Conservation (phyloP, 768 basidiomycete species). For the Leccinum uliginosum region DNA sequence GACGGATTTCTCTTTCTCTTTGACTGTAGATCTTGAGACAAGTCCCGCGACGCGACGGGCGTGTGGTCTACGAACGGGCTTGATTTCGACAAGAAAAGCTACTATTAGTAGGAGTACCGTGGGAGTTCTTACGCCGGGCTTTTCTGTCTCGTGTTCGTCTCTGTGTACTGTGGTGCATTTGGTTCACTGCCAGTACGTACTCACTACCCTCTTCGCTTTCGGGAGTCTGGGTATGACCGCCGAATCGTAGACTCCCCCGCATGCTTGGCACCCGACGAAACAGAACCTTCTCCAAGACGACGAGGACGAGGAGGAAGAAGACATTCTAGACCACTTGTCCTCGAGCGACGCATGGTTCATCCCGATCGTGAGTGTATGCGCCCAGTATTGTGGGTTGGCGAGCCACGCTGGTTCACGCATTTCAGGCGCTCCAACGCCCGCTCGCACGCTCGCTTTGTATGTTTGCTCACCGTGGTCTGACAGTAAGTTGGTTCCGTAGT, state of each 20-base stretch:
- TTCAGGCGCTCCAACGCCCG: background rate
- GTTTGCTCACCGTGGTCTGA: background rate
- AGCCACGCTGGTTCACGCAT: too few relatives aligned
- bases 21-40: too few relatives aligned
- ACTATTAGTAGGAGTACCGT: too few relatives aligned
- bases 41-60: too few relatives aligned
- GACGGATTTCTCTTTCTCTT: too few relatives aligned
- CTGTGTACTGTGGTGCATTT: constrained; percentile 68
- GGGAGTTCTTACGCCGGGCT: constrained; percentile 71
- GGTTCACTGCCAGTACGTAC: constrained; percentile 61
- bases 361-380: constrained; percentile 53
- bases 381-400: background rate
- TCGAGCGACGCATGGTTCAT: constrained; percentile 71
- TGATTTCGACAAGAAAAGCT: too few relatives aligned
- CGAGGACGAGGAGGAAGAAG: constrained; percentile 50
- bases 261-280: background rate
- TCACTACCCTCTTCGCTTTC: background rate
- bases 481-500: constrained; percentile 70
- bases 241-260: constrained; percentile 7
- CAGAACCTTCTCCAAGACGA: constrained; percentile 34
- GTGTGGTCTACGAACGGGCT: too few relatives aligned
- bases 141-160: constrained; percentile 55
- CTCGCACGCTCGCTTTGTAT: too few relatives aligned
- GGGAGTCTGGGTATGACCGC: background rate
- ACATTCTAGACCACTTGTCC: constrained; percentile 55